phyloP scores from a whole-genome alignment of 805 yeast genomes.

The Myxozyma mucilagina region DNA sequence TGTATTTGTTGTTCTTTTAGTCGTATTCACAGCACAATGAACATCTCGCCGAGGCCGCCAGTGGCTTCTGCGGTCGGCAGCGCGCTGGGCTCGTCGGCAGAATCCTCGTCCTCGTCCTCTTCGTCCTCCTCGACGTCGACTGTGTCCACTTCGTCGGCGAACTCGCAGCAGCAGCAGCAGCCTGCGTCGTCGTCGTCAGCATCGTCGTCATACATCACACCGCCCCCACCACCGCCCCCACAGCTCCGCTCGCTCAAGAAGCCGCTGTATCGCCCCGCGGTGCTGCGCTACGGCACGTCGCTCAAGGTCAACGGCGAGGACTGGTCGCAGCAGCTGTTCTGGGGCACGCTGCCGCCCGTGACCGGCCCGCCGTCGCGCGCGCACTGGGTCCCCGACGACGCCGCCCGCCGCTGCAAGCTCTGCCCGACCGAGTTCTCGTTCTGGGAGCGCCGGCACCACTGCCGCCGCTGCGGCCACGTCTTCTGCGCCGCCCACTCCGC shows the following conservation, averaged over 20 bases:
- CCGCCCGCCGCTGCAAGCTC: constrained; percentile 61
- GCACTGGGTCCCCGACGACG: constrained; percentile 62
- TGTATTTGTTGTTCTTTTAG: too few species aligned
- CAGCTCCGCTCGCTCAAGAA: constrained; percentile 79
- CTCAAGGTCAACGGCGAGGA: constrained; percentile 35
- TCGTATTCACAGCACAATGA: not conserved
- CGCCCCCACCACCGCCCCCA: constrained; percentile 46
- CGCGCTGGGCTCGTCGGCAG: constrained; percentile 19
- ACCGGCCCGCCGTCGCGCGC: constrained; percentile 38
- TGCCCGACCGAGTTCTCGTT: constrained; percentile 73
- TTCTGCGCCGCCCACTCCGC: constrained; percentile 68
- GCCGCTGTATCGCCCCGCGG: constrained; percentile 91
- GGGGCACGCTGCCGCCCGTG: constrained; percentile 31
- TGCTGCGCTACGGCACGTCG: constrained; percentile 53
- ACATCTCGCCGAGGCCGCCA: not conserved
- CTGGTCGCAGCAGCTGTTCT: constrained; percentile 28
- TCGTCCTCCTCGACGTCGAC: constrained; percentile 24
- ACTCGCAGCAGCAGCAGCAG: too few species aligned
- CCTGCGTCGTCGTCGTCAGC: constrained; percentile 23
- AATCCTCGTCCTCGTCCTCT: constrained; percentile 25
- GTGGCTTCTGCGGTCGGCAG: not conserved
- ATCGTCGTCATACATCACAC: constrained; percentile 22
- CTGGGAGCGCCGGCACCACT: constrained; percentile 79
- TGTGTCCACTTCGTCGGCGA: constrained; percentile 10
- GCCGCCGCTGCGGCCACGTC: constrained; percentile 81